These are phyloP conservation scores for Eutrema heterophyllum DNA, from an alignment of 345 rosid genomes.

Conservation along the genomic window DNA sequence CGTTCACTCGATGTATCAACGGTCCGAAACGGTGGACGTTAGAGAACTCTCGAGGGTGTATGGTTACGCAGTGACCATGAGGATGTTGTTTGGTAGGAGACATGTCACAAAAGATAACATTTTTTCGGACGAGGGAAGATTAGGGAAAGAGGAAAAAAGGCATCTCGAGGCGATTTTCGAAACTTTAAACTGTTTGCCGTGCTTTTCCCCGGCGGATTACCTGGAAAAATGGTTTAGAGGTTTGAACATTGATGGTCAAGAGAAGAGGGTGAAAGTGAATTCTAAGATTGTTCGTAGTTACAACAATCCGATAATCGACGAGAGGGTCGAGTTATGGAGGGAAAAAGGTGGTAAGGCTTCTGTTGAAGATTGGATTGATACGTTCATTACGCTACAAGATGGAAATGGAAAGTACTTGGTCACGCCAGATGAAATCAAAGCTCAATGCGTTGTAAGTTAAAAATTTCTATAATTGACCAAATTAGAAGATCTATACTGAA, in stretches of 20 bases:
- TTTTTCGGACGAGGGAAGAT: slow-evolving; percentile 9
- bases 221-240: slow-evolving; percentile 13
- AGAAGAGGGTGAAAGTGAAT: slow-evolving; percentile 16
- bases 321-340: slow-evolving; percentile 28
- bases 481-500: background rate
- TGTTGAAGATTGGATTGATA: slow-evolving; percentile 34
- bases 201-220: slow-evolving; percentile 6
- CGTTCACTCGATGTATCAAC: slow-evolving; percentile 32
- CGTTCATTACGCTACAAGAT: slow-evolving; percentile 28
- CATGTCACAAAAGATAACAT: background rate
- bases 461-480: background rate
- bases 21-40: slow-evolving; percentile 3
- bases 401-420: slow-evolving; percentile 19
- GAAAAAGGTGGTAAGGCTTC: slow-evolving; percentile 14
- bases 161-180: slow-evolving; percentile 25
- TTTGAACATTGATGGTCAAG: slow-evolving; percentile 41
- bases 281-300: slow-evolving; percentile 18
- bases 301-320: slow-evolving; percentile 39
- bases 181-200: slow-evolving; percentile 14
- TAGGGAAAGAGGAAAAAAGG: slow-evolving; percentile 6
- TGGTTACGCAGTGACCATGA: slow-evolving; percentile 28
- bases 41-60: slow-evolving; percentile 24
- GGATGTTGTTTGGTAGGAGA: slow-evolving; percentile 27
- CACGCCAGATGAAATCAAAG: slow-evolving; percentile 31
- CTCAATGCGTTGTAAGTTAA: slow-evolving; percentile 25